phyloP scores from a whole-genome alignment of 352 stramenopile genomes.

The Globisporangium irregulare region DNA sequence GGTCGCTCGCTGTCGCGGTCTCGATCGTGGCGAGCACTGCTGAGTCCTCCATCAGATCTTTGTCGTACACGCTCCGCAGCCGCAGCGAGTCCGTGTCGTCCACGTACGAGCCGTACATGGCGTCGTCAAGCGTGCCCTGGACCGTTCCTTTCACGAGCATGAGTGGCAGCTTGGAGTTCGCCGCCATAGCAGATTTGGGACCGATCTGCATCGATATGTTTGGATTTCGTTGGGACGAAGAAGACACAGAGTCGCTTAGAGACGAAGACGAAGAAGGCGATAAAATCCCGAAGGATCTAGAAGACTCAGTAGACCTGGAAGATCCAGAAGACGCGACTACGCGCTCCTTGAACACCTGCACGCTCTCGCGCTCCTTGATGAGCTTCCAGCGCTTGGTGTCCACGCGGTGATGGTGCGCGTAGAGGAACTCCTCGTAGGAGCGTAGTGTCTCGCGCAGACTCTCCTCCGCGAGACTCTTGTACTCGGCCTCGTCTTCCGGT shows the following conservation, averaged over 20 bases:
- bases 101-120: constrained; percentile 42
- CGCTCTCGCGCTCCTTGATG: constrained; percentile 30
- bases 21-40: constrained; percentile 44
- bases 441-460: constrained; percentile 28
- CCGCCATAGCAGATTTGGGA: constrained; percentile 38
- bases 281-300: not conserved
- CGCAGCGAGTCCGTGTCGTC: constrained; percentile 39
- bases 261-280: constrained; percentile 1
- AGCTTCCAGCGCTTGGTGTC: constrained; percentile 39
- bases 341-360: constrained; percentile 37
- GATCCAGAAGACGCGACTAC: not conserved
- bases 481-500: constrained; percentile 28
- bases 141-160: constrained; percentile 30
- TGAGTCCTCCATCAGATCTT: constrained; percentile 52
- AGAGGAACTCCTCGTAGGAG: constrained; percentile 42
- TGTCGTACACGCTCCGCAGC: constrained; percentile 28
- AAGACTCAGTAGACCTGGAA: not conserved
- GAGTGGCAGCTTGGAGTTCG: constrained; percentile 36
- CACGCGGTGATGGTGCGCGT: constrained; percentile 21
- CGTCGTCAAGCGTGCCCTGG: constrained; percentile 47
- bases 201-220: constrained; percentile 27
- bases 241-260: constrained; percentile 11
- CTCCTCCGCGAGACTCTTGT: constrained; percentile 24
- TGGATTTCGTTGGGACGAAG: not conserved
- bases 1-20: constrained; percentile 38